Evolutionary conservation across 2,329 filamentous ascomycete genomes (phyloP).

Genomic region (Tolypocladium cylindrosporum): DNA sequence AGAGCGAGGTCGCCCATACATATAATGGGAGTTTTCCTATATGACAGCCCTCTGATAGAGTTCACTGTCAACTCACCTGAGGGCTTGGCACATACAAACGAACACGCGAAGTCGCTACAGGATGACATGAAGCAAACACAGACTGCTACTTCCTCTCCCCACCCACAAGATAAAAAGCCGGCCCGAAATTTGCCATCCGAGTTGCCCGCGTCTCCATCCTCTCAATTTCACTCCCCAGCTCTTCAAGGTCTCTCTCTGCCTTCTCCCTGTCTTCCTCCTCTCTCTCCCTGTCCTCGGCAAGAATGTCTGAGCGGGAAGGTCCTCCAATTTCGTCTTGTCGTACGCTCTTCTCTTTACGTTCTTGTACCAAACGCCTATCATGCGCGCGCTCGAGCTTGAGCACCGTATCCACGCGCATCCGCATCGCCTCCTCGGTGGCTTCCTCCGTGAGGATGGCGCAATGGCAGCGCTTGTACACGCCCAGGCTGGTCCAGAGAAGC

Average conservation of each 20-base stretch:
- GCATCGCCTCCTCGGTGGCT: constrained; percentile 5
- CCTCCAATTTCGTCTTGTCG: background rate
- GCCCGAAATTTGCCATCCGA: constrained; percentile 3
- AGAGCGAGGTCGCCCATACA: too few species aligned
- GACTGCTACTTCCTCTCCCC: background rate
- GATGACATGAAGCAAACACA: too few species aligned
- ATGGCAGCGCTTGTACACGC: constrained; percentile 8
- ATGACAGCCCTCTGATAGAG: too few species aligned
- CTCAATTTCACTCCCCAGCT: constrained; percentile 2
- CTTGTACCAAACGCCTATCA: background rate
- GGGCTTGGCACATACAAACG: too few species aligned
- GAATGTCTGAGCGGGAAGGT: background rate
- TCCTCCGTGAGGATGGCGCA: constrained; percentile 7
- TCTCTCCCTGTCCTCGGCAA: background rate
- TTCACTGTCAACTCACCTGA: too few species aligned
- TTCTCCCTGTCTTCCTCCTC: background rate
- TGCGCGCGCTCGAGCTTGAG: constrained; percentile 4
- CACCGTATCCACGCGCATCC: constrained; percentile 3
- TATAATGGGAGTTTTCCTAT: too few species aligned
- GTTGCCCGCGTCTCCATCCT: constrained; percentile 6
- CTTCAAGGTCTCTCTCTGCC: constrained; percentile 2
- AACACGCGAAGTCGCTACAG: too few species aligned
- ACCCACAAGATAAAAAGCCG: constrained; percentile 5
- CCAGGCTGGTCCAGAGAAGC: constrained; percentile 4
- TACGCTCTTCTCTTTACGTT: background rate